These are phyloP conservation scores for Thozetella sp. DNA, from an alignment of 495 filamentous ascomycete species.

Conservation along the genomic window DNA sequence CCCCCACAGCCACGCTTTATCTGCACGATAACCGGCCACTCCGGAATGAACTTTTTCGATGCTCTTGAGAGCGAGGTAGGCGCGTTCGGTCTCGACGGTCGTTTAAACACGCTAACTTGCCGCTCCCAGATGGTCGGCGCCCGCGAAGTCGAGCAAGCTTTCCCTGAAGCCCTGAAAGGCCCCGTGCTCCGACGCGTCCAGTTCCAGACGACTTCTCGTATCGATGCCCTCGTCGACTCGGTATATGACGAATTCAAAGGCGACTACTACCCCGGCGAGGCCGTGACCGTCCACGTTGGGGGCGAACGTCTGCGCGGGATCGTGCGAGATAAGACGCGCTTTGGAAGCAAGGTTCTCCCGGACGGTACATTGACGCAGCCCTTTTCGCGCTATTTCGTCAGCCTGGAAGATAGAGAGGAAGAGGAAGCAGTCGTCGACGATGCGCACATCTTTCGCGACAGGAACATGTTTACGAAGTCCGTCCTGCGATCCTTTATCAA, in stretches of 20 bases:
- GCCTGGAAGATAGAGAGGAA: conserved; percentile 64
- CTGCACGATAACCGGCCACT: conserved; percentile 93
- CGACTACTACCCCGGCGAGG: conserved; percentile 93
- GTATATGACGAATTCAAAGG: conserved; percentile 79
- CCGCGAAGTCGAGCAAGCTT: conserved; percentile 84
- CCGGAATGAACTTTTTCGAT: conserved; percentile 90
- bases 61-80: conserved; percentile 91
- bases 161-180: conserved; percentile 89
- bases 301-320: conserved; percentile 74
- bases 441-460: conserved; percentile 81
- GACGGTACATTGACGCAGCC: conserved; percentile 68
- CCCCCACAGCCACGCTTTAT: conserved; percentile 76
- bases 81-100: conserved; percentile 4
- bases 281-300: conserved; percentile 73
- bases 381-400: conserved; percentile 82
- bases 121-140: conserved; percentile 72
- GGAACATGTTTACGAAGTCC: conserved; percentile 93
- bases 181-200: conserved; percentile 89
- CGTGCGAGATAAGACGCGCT: conserved; percentile 85
- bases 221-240: conserved; percentile 80
- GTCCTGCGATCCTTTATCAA: conserved; percentile 94
- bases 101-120: not conserved
- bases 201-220: conserved; percentile 85
- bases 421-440: conserved; percentile 82
- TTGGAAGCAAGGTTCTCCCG: conserved; percentile 55